Evolutionary conservation across 2,329 filamentous ascomycete species (phyloP), one percentile per base, ranked within the genome.

Genomic region (Alternaria novae-zelandiae): DNA sequence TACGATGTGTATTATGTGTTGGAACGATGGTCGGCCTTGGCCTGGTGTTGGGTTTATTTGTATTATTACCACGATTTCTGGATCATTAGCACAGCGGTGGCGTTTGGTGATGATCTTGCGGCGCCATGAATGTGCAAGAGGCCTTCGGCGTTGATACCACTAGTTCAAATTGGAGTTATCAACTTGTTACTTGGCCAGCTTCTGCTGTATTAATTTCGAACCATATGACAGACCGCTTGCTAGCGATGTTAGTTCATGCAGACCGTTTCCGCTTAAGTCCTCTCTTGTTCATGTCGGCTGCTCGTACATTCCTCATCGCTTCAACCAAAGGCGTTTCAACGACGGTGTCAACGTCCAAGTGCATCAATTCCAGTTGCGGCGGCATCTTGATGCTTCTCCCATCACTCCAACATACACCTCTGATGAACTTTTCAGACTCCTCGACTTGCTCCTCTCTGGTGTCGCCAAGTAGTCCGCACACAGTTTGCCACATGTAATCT

Each of bases 31-130:
- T 32, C 28, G 17, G 57, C 17, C 51, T 60, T 23, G 36, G 11
- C 44, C 61, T 60, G 21, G 3, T 53, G 20, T 53, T 36, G 30
- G 13, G n/a, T 63, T 9, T 32, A 28, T 23, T 55, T 63, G 45
- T 50, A 58, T 57, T 30, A 50, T 53, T 55, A 41, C 15, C 5
- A 17, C 36, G 36, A 3, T 41, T 41, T 23, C 50, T 63, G 51
- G 45, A 58, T 57, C 5, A 50, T 53, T 55, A 46, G 20, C 56
- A 55, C 36, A 59, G 44, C 50, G 51, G 51, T 46, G 61, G 50
- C 23, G 49, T 63, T 63, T 46, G 5, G 45, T 43, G 13, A 28
- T 49, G 30, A 12, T 21, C 21, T 17, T 20, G 25, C 6, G 4
- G 20, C 44, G 17, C 25, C 12, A 10, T 25, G 7, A 54, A 8